These are phyloP conservation scores for Vachellia collinsii DNA, from an alignment of 306 rosid species.

Conservation along the genomic window DNA sequence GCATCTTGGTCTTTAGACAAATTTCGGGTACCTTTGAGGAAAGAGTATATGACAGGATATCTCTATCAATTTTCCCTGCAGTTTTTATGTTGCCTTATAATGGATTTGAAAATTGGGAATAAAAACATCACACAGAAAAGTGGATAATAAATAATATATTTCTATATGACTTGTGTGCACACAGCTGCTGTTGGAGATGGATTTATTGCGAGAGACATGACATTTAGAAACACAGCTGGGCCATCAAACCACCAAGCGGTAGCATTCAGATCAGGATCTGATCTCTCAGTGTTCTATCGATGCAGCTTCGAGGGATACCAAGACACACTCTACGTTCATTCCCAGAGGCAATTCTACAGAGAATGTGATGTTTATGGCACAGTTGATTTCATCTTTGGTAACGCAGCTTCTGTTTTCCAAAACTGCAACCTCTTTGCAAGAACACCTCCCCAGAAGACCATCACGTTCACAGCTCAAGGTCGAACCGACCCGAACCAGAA, in stretches of 20 bases:
- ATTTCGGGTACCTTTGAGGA: too few relatives aligned
- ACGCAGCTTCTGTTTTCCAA: conserved; percentile 73
- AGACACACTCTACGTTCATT: conserved; percentile 76
- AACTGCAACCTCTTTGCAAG: conserved; percentile 64
- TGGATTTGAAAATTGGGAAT: background rate
- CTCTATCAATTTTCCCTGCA: too few relatives aligned
- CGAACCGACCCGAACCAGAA: conserved; percentile 70
- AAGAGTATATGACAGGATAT: too few relatives aligned
- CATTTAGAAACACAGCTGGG: conserved; percentile 81
- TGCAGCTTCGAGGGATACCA: conserved; percentile 83
- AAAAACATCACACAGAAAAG: background rate
- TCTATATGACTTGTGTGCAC: background rate
- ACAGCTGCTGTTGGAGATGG: conserved; percentile 73
- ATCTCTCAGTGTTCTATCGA: conserved; percentile 66
- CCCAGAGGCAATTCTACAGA: conserved; percentile 72
- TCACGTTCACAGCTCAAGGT: conserved; percentile 71
- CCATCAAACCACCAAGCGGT: conserved; percentile 75
- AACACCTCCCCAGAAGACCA: conserved; percentile 62
- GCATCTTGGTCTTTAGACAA: too few relatives aligned
- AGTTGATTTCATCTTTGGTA: conserved; percentile 79
- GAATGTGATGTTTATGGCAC: conserved; percentile 82
- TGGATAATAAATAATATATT: background rate
- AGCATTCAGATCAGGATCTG: conserved; percentile 81
- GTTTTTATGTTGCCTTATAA: background rate
- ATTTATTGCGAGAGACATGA: conserved; percentile 69